phyloP scores from a whole-genome alignment of 2,329 filamentous ascomycete genomes.

The Celoporthe dispersa region DNA sequence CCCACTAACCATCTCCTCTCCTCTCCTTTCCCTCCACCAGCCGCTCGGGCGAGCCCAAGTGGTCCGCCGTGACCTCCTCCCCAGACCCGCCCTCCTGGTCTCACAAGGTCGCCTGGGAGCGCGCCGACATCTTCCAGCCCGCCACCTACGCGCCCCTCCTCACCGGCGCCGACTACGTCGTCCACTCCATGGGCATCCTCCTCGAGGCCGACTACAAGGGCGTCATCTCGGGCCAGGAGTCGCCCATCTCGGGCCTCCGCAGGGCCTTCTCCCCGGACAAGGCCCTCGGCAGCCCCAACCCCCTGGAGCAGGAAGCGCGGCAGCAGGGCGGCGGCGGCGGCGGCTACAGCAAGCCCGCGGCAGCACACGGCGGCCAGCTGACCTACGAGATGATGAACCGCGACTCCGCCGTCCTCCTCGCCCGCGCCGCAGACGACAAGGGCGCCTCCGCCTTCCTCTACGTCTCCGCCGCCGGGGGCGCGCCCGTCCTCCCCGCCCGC shows the following conservation, averaged over 20 bases:
- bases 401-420: conserved; percentile 82
- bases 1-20: neutral
- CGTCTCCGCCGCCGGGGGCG: conserved; percentile 85
- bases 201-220: conserved; percentile 98
- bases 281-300: conserved; percentile 52
- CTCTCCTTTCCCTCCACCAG: conserved; percentile 48
- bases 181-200: conserved; percentile 95
- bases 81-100: conserved; percentile 78
- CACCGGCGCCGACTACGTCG: conserved; percentile 77
- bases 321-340: conserved; percentile 48
- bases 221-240: conserved; percentile 81
- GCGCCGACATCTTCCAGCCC: conserved; percentile 84
- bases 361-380: conserved; percentile 62
- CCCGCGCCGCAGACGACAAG: conserved; percentile 71
- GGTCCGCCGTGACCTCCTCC: conserved; percentile 78
- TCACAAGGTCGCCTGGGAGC: conserved; percentile 81
- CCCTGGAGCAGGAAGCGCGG: conserved; percentile 53
- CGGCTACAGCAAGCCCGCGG: conserved; percentile 66
- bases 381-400: conserved; percentile 99
- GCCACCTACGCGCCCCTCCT: conserved; percentile 78
- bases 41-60: conserved; percentile 87
- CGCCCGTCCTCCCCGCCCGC: conserved; percentile 79
- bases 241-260: conserved; percentile 75
- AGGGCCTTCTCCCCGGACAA: conserved; percentile 76
- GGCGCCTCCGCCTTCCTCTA: conserved; percentile 74